Base-by-base conservation (phyloP, 495 filamentous ascomycete species). In the Hypoxylon lienhwacheense region DNA sequence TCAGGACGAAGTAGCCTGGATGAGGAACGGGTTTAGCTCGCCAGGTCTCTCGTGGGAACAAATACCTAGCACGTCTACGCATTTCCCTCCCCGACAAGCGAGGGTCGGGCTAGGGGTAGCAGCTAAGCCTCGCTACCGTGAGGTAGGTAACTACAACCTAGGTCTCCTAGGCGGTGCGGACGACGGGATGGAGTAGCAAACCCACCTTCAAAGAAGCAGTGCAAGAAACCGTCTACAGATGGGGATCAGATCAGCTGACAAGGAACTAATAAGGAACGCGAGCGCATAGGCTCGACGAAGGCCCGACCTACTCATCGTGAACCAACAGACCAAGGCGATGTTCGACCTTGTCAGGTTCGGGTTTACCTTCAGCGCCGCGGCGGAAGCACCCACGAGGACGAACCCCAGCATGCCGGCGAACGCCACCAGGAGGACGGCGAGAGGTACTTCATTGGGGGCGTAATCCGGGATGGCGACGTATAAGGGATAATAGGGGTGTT, bases 151-250 rank as follows among this genome's bases (percentile, higher is more conserved):
- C 7, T 28, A 25, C n/a, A n/a, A n/a, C n/a, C n/a, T n/a, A n/a
- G n/a, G n/a, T n/a, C n/a, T n/a, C n/a, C n/a, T n/a, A n/a, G n/a
- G n/a, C n/a, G n/a, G n/a, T n/a, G n/a, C n/a, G 10, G 21, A 14
- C 10, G 10, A 25, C 16, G 10, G 15, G 8, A 14, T 32, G 14
- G 20, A 29, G 2, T 19, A 20, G 16, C 22, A 31, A 31, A 4
- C 65, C 52, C 63, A 81, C 80, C 81, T 73, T 95, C 89, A 62
- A 95, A 92, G 63, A 90, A 83, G 40, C 86, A 79, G 66, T 95
- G 89, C 14, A 92, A 42, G 74, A 85, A 90, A 26, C 65, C 66
- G 32, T 70, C 71, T 72, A 45, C 5, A 54, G 25, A 34, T 33
- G 14, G 20, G 31, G 28, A 15, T 28, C 16, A 21, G 39, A 19